Base-by-base conservation (phyloP, 2,329 filamentous ascomycete species). In the Aspergillus transmontanensis region DNA sequence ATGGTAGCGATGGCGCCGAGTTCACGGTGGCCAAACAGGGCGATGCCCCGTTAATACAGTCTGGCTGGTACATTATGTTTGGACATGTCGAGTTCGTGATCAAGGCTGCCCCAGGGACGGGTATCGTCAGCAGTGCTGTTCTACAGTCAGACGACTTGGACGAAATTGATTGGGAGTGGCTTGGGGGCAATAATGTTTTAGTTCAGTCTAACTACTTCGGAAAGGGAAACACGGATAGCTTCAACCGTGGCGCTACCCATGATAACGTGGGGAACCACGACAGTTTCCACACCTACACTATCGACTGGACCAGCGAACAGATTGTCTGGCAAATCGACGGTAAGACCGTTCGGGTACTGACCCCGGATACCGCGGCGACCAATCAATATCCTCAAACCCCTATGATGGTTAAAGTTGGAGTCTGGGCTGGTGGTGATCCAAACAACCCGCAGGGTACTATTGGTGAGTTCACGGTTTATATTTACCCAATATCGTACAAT, bases 21-120 rank as follows among this genome's bases (percentile, higher is more conserved):
- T 96, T 99, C 76, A 93, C 92, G 30, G 89, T 99, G 58, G 80
- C 87, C 58, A 82, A 89, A 73, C 84, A 89, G 57, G 94, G 94
- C 62, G 92, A 99, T 75, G 87, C 93, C 3, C 95, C 95, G 0
- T 90, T 94, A 76, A 87, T 99, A 65, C 86, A 86, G 68, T 96
- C 93, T 65, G 87, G 95, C 72, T 98, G 96, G 87, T 98, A 97
- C 84, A 97, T 99, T 82, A 98, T 99, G 95, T 99, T 97, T 77
- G 95, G 95, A 69, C 91, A 90, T 67, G 91, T 97, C 74, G 91
- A 96, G 68, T 87, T 94, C 69, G 89, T 87, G 36, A 85, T 97
- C 82, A 94, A 94, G 80, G 89, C 92, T 30, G 93, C 95, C 11
- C 90, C 93, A 0, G 95, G 95, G 9, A 89, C 87, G 11, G 95